Conservation (phyloP, 441 rosid species). For the Macaranga tanarius region DNA sequence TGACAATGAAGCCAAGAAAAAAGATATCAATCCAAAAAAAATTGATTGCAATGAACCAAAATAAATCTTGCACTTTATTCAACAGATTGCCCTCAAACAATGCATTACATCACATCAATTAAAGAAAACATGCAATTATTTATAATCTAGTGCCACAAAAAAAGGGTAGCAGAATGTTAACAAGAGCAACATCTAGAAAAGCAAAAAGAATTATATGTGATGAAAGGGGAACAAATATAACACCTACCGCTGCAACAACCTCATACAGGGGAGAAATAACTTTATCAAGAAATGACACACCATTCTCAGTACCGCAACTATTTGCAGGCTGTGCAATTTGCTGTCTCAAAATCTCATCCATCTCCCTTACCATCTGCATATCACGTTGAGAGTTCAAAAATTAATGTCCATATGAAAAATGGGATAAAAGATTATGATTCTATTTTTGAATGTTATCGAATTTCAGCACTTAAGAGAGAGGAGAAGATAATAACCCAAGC, state of each 20-base stretch:
- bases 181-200: not conserved
- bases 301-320: slow-evolving; percentile 68
- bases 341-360: slow-evolving; percentile 80
- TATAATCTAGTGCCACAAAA: not conserved
- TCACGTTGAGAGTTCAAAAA: slow-evolving; percentile 13
- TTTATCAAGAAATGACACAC: slow-evolving; percentile 74
- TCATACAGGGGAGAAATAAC: slow-evolving; percentile 83
- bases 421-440: not conserved
- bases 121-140: too few relatives aligned
- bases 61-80: not conserved
- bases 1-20: not conserved
- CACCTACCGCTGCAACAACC: slow-evolving; percentile 81
- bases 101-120: not conserved
- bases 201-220: not conserved
- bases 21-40: not conserved
- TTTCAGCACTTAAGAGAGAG: slow-evolving; percentile 5
- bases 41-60: not conserved
- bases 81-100: not conserved
- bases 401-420: not conserved
- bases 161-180: not conserved
- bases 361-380: slow-evolving; percentile 88
- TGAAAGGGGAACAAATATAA: not conserved
- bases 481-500: not conserved
- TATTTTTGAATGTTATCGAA: not conserved
- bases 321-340: slow-evolving; percentile 72